phyloP scores from a whole-genome alignment of 2,329 filamentous ascomycete genomes.

The Xylariaceae sp. region DNA sequence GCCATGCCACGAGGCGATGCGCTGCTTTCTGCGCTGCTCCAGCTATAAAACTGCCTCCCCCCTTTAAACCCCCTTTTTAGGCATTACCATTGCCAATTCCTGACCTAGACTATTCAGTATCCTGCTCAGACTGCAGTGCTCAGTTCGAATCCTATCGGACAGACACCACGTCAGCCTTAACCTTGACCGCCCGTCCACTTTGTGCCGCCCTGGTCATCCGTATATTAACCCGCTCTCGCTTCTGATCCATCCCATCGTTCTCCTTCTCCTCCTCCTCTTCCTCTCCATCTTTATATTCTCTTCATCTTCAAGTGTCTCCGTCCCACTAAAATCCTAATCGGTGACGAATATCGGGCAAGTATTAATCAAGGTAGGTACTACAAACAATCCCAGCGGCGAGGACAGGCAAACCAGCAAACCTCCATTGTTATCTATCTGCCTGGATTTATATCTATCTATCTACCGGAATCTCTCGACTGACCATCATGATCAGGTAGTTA shows the following conservation, averaged over 20 bases:
- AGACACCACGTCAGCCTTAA: conserved; percentile 3
- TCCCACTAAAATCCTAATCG: neutral
- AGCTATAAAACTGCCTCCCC: neutral
- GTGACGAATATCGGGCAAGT: neutral
- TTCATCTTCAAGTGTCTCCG: neutral
- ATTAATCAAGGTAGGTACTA: conserved; percentile 6
- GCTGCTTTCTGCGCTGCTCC: neutral
- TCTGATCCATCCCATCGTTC: neutral
- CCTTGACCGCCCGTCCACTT: conserved; percentile 2
- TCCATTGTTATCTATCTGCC: neutral
- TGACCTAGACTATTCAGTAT: neutral
- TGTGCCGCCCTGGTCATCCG: neutral
- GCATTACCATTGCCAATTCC: too few relatives aligned
- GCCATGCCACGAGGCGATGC: neutral
- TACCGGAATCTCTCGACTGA: neutral
- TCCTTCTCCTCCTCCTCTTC: neutral
- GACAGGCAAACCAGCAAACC: neutral
- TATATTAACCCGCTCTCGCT: neutral
- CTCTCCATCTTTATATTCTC: neutral
- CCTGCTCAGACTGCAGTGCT: neutral
- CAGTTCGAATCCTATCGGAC: neutral
- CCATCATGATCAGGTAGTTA: neutral
- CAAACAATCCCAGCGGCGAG: neutral
- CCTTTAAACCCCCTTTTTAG: neutral
- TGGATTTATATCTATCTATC: neutral